Percentiles rank a stretch among this genome's conserved stretches.
Conservation (phyloP, 257 asterid genomes). For the Solanum appendiculatum region DNA sequence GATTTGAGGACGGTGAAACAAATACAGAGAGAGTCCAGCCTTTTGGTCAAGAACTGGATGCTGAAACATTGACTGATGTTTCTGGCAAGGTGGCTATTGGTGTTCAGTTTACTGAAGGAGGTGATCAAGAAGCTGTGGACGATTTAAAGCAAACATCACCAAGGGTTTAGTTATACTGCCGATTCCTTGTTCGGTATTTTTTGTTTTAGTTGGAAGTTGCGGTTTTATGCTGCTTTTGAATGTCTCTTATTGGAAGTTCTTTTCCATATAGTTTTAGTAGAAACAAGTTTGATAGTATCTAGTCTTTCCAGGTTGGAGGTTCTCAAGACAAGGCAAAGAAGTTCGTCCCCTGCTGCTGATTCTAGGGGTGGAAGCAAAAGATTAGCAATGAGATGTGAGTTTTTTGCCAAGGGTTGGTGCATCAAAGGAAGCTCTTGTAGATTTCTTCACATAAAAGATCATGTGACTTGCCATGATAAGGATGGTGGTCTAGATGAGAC, state of each 20-base stretch:
- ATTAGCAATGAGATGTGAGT: slow-evolving; percentile 51
- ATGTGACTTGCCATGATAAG: slow-evolving; percentile 2
- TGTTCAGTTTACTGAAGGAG: slow-evolving; percentile 6
- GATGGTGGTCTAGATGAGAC: slow-evolving; percentile 34
- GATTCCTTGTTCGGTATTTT: not conserved
- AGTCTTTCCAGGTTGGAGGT: slow-evolving; percentile 57
- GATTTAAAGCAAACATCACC: slow-evolving; percentile 19
- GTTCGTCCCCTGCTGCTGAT: slow-evolving; percentile 33
- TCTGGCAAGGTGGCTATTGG: slow-evolving; percentile 23
- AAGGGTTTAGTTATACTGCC: slow-evolving; percentile 38
- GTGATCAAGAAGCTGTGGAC: slow-evolving; percentile 22
- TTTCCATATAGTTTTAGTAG: slow-evolving; percentile 9
- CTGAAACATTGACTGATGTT: slow-evolving; percentile 17
- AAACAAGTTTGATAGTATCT: slow-evolving; percentile 16
- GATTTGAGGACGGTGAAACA: slow-evolving; percentile 18
- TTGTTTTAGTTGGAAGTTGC: slow-evolving; percentile 4
- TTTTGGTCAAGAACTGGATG: slow-evolving; percentile 21
- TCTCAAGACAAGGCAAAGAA: slow-evolving; percentile 37
- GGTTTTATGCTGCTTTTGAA: not conserved
- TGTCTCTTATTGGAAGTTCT: not conserved
- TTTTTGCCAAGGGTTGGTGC: slow-evolving; percentile 91
- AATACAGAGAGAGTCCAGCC: slow-evolving; percentile 10
- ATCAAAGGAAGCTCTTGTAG: slow-evolving; percentile 74
- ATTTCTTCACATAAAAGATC: slow-evolving; percentile 57
- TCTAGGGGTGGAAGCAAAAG: slow-evolving; percentile 40